A percentile compares a stretch with the other conserved stretches of the same genome.
phyloP scores from a whole-genome alignment of 2,329 filamentous ascomycete genomes.

The Talaromyces marneffei region DNA sequence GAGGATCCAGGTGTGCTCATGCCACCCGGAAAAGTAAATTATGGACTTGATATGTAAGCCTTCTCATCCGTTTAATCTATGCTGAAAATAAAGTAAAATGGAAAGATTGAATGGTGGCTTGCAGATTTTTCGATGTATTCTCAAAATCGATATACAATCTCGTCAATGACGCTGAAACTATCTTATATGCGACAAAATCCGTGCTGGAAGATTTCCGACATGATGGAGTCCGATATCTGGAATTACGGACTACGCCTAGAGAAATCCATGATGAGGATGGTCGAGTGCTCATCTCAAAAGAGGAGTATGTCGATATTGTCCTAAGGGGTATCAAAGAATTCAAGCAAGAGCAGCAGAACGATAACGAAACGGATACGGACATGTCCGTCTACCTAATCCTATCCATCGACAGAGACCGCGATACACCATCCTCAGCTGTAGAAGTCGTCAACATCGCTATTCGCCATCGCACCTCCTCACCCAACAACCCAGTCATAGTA shows the following conservation, averaged over 20 bases:
- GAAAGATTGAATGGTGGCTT: background rate
- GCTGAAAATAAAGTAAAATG: background rate
- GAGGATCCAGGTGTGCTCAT: conserved; percentile 65
- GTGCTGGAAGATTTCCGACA: conserved; percentile 61
- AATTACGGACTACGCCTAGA: conserved; percentile 74
- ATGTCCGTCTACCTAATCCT: conserved; percentile 65
- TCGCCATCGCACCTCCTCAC: conserved; percentile 45
- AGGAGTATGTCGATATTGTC: conserved; percentile 61
- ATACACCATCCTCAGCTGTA: conserved; percentile 53
- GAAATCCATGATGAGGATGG: conserved; percentile 40
- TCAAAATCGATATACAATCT: conserved; percentile 74
- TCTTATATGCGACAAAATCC: conserved; percentile 57
- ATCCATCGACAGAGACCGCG: conserved; percentile 62
- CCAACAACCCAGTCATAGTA: conserved; percentile 45
- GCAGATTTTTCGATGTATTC: conserved; percentile 71
- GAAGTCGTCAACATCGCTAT: conserved; percentile 60
- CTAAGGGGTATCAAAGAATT: conserved; percentile 57
- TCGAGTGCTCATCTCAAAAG: conserved; percentile 50
- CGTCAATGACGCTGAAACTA: conserved; percentile 55
- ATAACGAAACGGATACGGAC: conserved; percentile 9
- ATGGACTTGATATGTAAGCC: conserved; percentile 60
- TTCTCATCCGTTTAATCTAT: no score
- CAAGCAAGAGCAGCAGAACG: conserved; percentile 25
- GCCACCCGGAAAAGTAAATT: conserved; percentile 65
- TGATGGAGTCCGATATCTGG: conserved; percentile 71